phyloP scores from a whole-genome alignment of 2,329 filamentous ascomycete species.

The Cytospora piceicola region DNA sequence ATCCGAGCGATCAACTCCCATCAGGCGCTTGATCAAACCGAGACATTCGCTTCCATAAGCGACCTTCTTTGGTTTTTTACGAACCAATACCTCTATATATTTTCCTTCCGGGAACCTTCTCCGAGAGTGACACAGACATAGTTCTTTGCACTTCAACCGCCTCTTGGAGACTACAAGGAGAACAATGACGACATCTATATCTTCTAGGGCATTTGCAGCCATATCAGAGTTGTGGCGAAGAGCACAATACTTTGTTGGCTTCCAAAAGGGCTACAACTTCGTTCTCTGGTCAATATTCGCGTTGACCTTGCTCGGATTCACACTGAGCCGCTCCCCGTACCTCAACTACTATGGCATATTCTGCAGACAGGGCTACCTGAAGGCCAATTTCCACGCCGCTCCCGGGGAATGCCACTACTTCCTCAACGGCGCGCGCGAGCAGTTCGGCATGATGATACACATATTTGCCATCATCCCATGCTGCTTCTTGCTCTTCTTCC shows the following conservation, averaged over 20 bases:
- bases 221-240: conserved; percentile 33
- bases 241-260: conserved; percentile 55
- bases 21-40: conserved; percentile 30
- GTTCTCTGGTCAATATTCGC: conserved; percentile 54
- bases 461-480: conserved; percentile 51
- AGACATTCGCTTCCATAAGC: conserved; percentile 33
- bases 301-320: conserved; percentile 52
- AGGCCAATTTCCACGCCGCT: conserved; percentile 26
- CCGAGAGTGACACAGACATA: conserved; percentile 19
- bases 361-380: conserved; percentile 37
- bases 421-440: conserved; percentile 33
- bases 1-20: conserved; percentile 25
- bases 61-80: conserved; percentile 13
- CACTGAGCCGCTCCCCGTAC: conserved; percentile 52
- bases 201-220: neutral
- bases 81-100: conserved; percentile 18
- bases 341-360: conserved; percentile 50
- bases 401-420: conserved; percentile 30
- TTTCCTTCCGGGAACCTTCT: neutral
- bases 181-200: neutral
- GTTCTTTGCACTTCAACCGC: neutral
- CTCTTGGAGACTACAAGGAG: neutral
- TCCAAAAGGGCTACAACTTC: conserved; percentile 62
- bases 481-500: conserved; percentile 48
- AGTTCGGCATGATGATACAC: conserved; percentile 51